A percentile compares a stretch with the other conserved stretches of the same genome.
These are phyloP conservation scores for Phlebopus sp. DNA, from an alignment of 1,284 basidiomycete species.

Conservation along the genomic window DNA sequence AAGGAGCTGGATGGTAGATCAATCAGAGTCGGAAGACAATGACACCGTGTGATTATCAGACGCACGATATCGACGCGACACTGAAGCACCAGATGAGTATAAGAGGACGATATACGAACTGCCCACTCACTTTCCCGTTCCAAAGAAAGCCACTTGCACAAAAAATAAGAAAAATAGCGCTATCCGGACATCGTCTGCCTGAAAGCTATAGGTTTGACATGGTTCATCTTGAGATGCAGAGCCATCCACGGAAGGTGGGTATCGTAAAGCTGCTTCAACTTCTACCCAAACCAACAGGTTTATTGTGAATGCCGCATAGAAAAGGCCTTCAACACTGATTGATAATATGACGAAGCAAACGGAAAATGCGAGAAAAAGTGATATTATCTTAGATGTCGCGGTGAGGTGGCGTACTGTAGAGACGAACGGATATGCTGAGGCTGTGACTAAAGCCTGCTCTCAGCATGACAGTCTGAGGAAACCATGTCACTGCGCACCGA, in stretches of 20 bases:
- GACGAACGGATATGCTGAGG: slow-evolving; percentile 52
- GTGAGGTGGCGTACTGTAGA: slow-evolving; percentile 33
- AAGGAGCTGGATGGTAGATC: slow-evolving; percentile 56
- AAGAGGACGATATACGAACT: not conserved
- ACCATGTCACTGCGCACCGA: slow-evolving; percentile 45
- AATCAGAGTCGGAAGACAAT: not conserved
- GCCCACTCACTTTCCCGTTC: slow-evolving; percentile 75
- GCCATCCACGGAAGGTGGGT: slow-evolving; percentile 3
- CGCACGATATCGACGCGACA: slow-evolving; percentile 84
- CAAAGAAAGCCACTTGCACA: slow-evolving; percentile 87
- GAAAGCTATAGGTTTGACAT: slow-evolving; percentile 43
- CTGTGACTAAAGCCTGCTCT: slow-evolving; percentile 35
- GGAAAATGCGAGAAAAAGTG: slow-evolving; percentile 70
- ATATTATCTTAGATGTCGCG: slow-evolving; percentile 50
- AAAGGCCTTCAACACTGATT: slow-evolving; percentile 81
- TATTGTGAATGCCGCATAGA: slow-evolving; percentile 68
- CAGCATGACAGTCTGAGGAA: not conserved
- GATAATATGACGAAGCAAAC: slow-evolving; percentile 81
- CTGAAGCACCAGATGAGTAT: slow-evolving; percentile 37
- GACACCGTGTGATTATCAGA: slow-evolving; percentile 7
- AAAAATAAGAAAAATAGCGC: slow-evolving; percentile 86
- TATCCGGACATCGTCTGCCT: slow-evolving; percentile 65
- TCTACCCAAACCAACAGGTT: slow-evolving; percentile 71
- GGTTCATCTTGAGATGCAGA: slow-evolving; percentile 4
- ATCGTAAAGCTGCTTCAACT: slow-evolving; percentile 53